Base-by-base conservation (phyloP, 768 basidiomycete species). In the Auriscalpium microsporum region DNA sequence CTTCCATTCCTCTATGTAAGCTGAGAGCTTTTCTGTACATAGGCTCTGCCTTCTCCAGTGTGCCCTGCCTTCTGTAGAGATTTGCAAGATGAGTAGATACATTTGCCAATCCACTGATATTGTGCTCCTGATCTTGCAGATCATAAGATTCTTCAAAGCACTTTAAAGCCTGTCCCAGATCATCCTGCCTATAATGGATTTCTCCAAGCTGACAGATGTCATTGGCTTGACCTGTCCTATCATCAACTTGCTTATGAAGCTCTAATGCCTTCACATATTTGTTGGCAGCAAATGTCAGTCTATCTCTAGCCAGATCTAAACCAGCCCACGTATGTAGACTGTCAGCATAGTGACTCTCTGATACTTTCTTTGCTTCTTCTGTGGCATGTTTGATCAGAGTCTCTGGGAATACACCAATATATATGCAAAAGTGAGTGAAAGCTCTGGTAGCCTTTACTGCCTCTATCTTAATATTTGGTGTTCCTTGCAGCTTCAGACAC, bases 1-100 rank as follows among this genome's bases (percentile, higher is more conserved):
- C 58, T 42, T n/a, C 37, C 19, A 55, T 47, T 19, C 57, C 56
- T 35, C 35, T 10, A 21, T 57, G 58, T 19, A 44, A 45, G 35
- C 23, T n/a, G 3, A 57, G 16, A 11, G 58, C 58, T 11, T 47
- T 14, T 1, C 9, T 8, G 4, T 59, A 59, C n/a, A 46, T 13
- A 13, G 13, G 28, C 33, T 57, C 48, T 21, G 58, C 58, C 16
- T 47, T 48, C n/a, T 9, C 2, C 4, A 59, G n/a, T 13, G 45
- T 59, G 14, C 34, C 17, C 1, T 47, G 28, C 14, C 34, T 46
- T 5, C 44, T 23, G 16, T 47, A 14, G 19, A 34, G 45, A 53
- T 38, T 19, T 35, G 42, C 53, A 4, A 53, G 33, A 17, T 42
- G 28, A 8, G 44, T 46, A 13, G 36, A 36, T 14, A 45, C 53